These are phyloP conservation scores for Gamsiella multidivaricata DNA, from an alignment of 192 early-diverging fungal genomes.

Conservation along the genomic window DNA sequence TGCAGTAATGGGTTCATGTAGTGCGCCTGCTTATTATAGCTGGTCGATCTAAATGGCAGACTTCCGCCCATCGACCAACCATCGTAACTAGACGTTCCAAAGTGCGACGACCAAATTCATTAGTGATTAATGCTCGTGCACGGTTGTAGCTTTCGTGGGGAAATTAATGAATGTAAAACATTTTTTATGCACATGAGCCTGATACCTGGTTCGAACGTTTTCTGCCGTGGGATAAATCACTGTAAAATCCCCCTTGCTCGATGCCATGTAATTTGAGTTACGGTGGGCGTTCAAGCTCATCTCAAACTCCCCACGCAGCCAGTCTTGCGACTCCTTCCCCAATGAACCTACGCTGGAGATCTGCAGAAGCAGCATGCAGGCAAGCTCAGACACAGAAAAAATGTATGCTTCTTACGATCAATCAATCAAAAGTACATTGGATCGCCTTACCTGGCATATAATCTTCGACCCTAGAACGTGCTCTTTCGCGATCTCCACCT, in stretches of 20 bases:
- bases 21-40: conserved; percentile 62
- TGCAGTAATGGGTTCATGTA: conserved; percentile 64
- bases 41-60: conserved; percentile 52
- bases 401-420: neutral
- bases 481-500: conserved; percentile 43
- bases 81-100: conserved; percentile 55
- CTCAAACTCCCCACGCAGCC: conserved; percentile 68
- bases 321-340: conserved; percentile 62
- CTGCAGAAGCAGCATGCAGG: no score
- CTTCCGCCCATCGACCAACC: conserved; percentile 65
- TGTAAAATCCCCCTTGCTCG: conserved; percentile 36
- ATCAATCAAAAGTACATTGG: neutral
- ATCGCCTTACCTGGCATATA: conserved; percentile 56
- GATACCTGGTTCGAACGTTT: conserved; percentile 62
- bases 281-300: conserved; percentile 46
- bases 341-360: conserved; percentile 73
- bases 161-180: no score
- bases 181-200: no score
- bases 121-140: no score
- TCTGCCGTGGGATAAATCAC: conserved; percentile 72
- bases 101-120: no score
- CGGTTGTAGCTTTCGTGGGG: no score
- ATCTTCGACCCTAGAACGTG: conserved; percentile 40
- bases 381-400: neutral
- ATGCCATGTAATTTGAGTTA: conserved; percentile 25